A percentile compares a stretch with the other conserved stretches of the same genome.
Conservation (phyloP, 495 filamentous ascomycete species). For the Tuber microsphaerosporum region DNA sequence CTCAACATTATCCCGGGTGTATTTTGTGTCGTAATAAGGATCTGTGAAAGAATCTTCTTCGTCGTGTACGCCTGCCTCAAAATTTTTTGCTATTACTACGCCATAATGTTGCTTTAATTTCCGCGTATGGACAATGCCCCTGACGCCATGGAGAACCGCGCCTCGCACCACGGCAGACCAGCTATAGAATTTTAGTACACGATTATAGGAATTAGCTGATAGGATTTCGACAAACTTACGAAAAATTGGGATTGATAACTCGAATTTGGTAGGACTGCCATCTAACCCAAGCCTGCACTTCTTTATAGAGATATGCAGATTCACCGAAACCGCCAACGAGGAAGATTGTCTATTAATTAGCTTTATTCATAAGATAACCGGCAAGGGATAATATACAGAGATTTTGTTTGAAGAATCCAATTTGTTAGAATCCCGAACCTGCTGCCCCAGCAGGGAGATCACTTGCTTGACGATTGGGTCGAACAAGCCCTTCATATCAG, state of each 20-base stretch:
- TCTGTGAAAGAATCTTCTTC: constrained; percentile 12
- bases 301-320: constrained; percentile 32
- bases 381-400: not conserved
- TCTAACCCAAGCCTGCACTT: constrained; percentile 33
- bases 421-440: no score
- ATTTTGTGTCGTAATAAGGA: constrained; percentile 2
- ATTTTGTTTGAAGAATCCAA: constrained; percentile 10
- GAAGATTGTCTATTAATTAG: constrained; percentile 35
- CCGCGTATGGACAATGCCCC: constrained; percentile 8
- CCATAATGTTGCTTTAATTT: constrained; percentile 38
- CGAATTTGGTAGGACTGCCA: constrained; percentile 7
- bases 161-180: constrained; percentile 39
- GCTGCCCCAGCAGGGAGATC: no score
- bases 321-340: constrained; percentile 43
- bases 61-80: constrained; percentile 17
- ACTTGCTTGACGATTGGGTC: no score
- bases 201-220: not conserved
- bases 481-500: no score
- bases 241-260: constrained; percentile 19
- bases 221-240: constrained; percentile 13
- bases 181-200: constrained; percentile 14
- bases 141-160: constrained; percentile 38
- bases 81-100: constrained; percentile 15
- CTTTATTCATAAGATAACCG: constrained; percentile 1
- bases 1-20: constrained; percentile 8